A percentile compares a stretch with the other conserved stretches of the same genome.
These are phyloP conservation scores for Helichrysum umbraculigerum DNA, from an alignment of 129 eudicot genomes.

Conservation along the genomic window DNA sequence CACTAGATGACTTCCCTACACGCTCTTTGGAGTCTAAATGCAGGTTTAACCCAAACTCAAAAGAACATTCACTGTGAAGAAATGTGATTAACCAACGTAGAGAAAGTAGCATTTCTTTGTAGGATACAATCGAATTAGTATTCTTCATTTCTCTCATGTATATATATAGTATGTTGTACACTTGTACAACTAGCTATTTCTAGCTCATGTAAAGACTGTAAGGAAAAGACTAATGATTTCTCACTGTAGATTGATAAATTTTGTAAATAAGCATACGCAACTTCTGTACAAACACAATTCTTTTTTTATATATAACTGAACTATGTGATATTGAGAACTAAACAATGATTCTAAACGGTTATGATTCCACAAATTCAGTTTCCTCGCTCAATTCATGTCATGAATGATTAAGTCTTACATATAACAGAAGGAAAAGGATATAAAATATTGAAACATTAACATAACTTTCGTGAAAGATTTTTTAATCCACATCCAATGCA, in stretches of 20 bases:
- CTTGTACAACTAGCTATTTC: not conserved
- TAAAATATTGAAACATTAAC: constrained; percentile 26
- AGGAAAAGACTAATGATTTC: not conserved
- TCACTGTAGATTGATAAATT: not conserved
- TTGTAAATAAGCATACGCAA: not conserved
- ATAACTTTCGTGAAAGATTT: constrained; percentile 68
- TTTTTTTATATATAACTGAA: no score
- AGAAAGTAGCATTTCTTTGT: not conserved
- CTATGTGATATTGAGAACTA: not conserved
- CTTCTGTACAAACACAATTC: not conserved
- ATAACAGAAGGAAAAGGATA: not conserved
- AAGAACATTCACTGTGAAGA: not conserved
- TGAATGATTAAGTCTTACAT: not conserved
- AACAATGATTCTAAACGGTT: not conserved
- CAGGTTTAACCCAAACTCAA: not conserved
- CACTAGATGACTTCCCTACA: not conserved
- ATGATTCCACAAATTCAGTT: not conserved
- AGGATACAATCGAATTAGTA: not conserved
- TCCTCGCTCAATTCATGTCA: not conserved
- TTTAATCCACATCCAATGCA: constrained; percentile 82
- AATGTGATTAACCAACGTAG: constrained; percentile 11
- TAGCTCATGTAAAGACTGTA: not conserved
- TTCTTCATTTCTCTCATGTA: not conserved
- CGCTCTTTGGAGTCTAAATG: not conserved
- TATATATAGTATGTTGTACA: constrained; percentile 1